Base-by-base conservation (phyloP, 2,329 filamentous ascomycete species). In the Rhynchosporium graminicola region DNA sequence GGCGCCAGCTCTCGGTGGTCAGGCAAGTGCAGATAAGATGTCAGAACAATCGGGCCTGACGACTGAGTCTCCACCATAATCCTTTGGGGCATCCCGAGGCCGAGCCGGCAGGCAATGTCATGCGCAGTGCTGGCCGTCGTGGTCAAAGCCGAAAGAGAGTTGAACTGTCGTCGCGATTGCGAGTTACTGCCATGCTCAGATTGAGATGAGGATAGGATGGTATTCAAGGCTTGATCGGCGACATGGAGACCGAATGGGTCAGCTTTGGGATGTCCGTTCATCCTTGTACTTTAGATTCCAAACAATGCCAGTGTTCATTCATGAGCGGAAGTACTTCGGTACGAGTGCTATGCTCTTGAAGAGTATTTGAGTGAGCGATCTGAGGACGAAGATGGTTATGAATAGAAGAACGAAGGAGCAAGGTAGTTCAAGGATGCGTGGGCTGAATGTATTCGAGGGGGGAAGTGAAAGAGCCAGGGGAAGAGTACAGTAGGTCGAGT, bases 1-100 rank as follows among this genome's bases (percentile, higher is more conserved):
- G 69, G 68, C 6, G 56, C 62, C 31, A 57, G 60, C 13, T 42
- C 61, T 31, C 45, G 20, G 20, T 20, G 38, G 36, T 56, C 59
- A 46, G 63, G 62, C 26, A 70, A 77, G 61, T 80, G 77, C 64
- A 83, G 72, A 69, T 79, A 83, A 29, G 79, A 80, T 65, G 81
- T 74, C 3, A 78, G 65, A 4, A 78, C 59, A 4, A 78, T 60
- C 6, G 77, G 74, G 0, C 77, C 77, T 3, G 68, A 63, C 54
- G 67, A 69, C 0, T 75, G 76, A 71, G 83, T 82, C 71, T 87
- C 84, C 71, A 87, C 80, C 73, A 87, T 82, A 65, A 87, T 79
- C 72, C 84, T 82, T 69, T 82, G 78, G 2, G 83, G 82, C 6
- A 72, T 69, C 67, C 84, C 84, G 48, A 85, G 78, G 52, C 78